Evolutionary conservation across 2,329 filamentous ascomycete species (phyloP).

Genomic region (Hymenoscyphus fructigenus): DNA sequence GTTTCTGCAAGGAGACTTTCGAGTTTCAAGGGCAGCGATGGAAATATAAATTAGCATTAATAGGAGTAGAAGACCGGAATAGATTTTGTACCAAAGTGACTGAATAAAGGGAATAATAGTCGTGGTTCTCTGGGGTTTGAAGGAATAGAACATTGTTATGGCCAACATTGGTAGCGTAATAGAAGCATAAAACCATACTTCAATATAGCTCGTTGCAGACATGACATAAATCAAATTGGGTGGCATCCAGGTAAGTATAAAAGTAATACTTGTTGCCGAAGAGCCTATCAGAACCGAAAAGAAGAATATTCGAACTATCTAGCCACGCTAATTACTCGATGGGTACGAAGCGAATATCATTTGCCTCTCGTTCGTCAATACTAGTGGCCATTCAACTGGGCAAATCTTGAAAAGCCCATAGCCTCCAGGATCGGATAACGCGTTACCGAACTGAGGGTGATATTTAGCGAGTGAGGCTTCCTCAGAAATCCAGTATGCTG

Average conservation of each 20-base stretch:
- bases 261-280: slow-evolving; percentile 7
- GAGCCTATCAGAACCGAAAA: slow-evolving; percentile 5
- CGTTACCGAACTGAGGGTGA: not conserved
- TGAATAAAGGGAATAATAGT: slow-evolving; percentile 33
- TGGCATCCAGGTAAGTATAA: slow-evolving; percentile 7
- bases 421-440: not conserved
- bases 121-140: slow-evolving; percentile 16
- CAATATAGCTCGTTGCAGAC: slow-evolving; percentile 17
- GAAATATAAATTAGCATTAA: slow-evolving; percentile 16
- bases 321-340: slow-evolving; percentile 12
- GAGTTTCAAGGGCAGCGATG: slow-evolving; percentile 28
- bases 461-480: slow-evolving; percentile 10
- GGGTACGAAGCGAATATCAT: not conserved
- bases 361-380: not conserved
- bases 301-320: slow-evolving; percentile 13
- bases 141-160: slow-evolving; percentile 24
- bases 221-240: not conserved
- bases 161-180: slow-evolving; percentile 18
- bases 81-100: slow-evolving; percentile 31
- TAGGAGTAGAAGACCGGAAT: slow-evolving; percentile 22
- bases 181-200: slow-evolving; percentile 23
- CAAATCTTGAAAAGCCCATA: not conserved
- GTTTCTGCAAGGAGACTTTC: slow-evolving; percentile 23
- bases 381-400: not conserved
- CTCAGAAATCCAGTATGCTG: slow-evolving; percentile 17